phyloP scores from a whole-genome alignment of 2,329 filamentous ascomycete genomes.

The Stagonosporopsis rhizophila region DNA sequence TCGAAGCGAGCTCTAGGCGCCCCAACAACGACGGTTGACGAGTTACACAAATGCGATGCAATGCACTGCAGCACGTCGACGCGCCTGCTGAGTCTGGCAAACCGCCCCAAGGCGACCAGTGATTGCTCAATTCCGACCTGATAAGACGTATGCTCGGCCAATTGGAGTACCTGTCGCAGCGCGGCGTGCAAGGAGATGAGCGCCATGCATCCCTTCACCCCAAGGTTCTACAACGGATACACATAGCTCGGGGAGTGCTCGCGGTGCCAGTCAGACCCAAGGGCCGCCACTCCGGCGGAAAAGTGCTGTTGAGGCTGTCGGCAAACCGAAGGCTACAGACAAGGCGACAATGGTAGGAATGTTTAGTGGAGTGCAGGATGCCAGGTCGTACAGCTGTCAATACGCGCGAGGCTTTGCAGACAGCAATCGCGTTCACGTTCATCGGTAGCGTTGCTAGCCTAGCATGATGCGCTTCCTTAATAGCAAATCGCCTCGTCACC shows the following conservation, averaged over 20 bases:
- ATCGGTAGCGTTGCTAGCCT: background rate
- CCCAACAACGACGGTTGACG: slow-evolving; percentile 14
- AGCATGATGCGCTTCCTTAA: background rate
- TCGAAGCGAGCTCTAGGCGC: slow-evolving; percentile 3
- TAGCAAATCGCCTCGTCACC: slow-evolving; percentile 4
- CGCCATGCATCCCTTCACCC: slow-evolving; percentile 6
- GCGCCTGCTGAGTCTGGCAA: slow-evolving; percentile 7
- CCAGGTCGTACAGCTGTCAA: background rate
- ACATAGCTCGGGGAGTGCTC: background rate
- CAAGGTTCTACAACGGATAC: background rate
- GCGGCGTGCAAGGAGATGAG: slow-evolving; percentile 14
- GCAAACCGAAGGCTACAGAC: slow-evolving; percentile 1
- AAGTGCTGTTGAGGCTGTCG: slow-evolving; percentile 4
- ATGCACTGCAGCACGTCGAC: slow-evolving; percentile 3
- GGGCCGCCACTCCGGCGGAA: background rate
- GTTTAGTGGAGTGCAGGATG: background rate
- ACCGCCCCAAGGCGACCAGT: slow-evolving; percentile 1
- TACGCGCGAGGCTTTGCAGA: background rate
- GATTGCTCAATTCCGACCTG: slow-evolving; percentile 10
- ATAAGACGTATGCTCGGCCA: slow-evolving; percentile 11
- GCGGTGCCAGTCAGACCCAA: background rate
- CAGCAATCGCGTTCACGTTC: background rate
- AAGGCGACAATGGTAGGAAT: slow-evolving; percentile 4
- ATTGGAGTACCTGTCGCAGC: slow-evolving; percentile 1
- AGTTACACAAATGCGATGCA: slow-evolving; percentile 12